Evolutionary conservation across 345 rosid species (phyloP).

Genomic region (Sonneratia alba): DNA sequence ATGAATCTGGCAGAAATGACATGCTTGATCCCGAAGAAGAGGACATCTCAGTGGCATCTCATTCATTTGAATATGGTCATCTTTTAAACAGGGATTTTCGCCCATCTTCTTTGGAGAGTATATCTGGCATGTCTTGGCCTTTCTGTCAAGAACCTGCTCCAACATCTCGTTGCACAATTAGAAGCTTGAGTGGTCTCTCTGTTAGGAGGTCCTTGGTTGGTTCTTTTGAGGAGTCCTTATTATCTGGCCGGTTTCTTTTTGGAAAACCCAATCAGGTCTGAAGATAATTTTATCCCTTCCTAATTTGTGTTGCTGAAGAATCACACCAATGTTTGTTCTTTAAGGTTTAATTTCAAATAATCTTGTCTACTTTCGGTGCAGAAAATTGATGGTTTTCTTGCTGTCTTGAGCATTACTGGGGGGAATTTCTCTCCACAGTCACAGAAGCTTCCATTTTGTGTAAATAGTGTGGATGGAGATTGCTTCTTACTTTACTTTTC

Average conservation of each 20-base stretch:
- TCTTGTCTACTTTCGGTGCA: constrained; percentile 17
- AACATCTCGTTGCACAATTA: constrained; percentile 30
- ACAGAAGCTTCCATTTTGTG: constrained; percentile 89
- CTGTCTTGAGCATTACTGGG: constrained; percentile 84
- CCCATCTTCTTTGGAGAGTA: constrained; percentile 48
- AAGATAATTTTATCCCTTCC: too few species aligned
- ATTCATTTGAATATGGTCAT: constrained; percentile 50
- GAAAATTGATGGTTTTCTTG: constrained; percentile 89
- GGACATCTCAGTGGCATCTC: constrained; percentile 30
- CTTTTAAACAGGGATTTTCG: constrained; percentile 36
- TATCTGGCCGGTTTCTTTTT: constrained; percentile 73
- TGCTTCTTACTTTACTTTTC: constrained; percentile 68
- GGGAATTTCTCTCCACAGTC: constrained; percentile 82
- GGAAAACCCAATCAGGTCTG: constrained; percentile 64
- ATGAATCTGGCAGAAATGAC: constrained; percentile 20
- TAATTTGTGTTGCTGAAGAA: not conserved
- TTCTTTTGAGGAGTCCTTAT: constrained; percentile 90
- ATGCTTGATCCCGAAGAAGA: constrained; percentile 23
- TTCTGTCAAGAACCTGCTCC: constrained; percentile 34
- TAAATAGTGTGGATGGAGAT: constrained; percentile 83
- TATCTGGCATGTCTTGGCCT: constrained; percentile 25
- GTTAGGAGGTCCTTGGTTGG: constrained; percentile 88
- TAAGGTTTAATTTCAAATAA: not conserved
- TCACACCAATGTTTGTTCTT: not conserved
- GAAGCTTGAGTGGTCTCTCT: constrained; percentile 69